These are phyloP conservation scores for Dendrobium huoshanense DNA, from an alignment of 106 monocot genomes.

Conservation along the genomic window DNA sequence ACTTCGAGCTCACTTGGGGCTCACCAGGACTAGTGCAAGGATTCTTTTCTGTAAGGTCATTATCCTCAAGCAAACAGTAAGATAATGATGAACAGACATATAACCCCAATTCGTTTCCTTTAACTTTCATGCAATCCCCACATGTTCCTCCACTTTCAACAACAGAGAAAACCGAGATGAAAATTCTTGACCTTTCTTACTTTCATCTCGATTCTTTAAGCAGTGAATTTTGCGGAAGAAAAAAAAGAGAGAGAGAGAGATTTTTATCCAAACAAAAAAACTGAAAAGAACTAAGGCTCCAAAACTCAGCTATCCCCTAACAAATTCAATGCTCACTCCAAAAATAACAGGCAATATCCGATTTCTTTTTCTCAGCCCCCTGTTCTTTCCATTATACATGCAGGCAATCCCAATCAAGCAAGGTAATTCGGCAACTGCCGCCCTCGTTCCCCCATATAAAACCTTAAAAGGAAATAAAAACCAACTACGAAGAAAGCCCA, in stretches of 20 bases:
- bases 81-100: conserved; percentile 1
- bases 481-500: background rate
- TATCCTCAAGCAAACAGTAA: background rate
- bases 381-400: background rate
- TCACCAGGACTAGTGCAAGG: background rate
- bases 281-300: background rate
- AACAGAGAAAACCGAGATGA: background rate
- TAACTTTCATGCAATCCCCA: no score
- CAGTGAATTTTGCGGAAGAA: background rate
- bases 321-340: background rate
- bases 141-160: background rate
- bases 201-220: background rate
- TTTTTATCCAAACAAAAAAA: background rate
- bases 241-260: background rate
- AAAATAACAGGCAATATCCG: background rate
- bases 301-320: background rate
- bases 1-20: background rate
- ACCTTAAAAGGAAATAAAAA: conserved; percentile 7
- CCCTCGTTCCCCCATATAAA: conserved; percentile 6
- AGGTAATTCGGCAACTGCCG: background rate
- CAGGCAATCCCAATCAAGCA: background rate
- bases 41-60: background rate
- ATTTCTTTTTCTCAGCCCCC: background rate
- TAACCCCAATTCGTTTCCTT: background rate
- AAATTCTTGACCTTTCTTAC: background rate